A percentile compares a stretch with the other conserved stretches of the same genome.
Evolutionary conservation across 495 filamentous ascomycete genomes (phyloP).

Genomic region (Penicillium atrosanguineum): DNA sequence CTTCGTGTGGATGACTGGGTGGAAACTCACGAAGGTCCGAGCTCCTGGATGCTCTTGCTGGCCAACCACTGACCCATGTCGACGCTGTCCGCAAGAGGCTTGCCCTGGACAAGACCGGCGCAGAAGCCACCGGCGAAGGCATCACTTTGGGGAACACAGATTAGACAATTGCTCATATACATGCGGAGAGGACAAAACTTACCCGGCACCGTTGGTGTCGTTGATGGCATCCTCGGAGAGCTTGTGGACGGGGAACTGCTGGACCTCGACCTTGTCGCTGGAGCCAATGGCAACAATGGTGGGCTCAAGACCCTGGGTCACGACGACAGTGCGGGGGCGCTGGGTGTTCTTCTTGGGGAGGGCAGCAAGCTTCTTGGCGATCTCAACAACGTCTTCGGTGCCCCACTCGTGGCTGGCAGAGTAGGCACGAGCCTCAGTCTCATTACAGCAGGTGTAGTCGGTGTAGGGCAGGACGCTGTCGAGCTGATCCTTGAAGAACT

Average conservation of each 20-base stretch:
- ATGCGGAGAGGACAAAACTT: slow-evolving; percentile 22
- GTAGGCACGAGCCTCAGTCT: slow-evolving; percentile 86
- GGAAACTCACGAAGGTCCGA: slow-evolving; percentile 83
- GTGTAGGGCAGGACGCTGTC: slow-evolving; percentile 83
- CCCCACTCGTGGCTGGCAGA: slow-evolving; percentile 70
- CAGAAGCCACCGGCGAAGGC: slow-evolving; percentile 94
- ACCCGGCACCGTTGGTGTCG: slow-evolving; percentile 95
- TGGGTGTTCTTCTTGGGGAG: slow-evolving; percentile 87
- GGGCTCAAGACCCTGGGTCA: slow-evolving; percentile 90
- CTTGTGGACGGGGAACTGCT: slow-evolving; percentile 74
- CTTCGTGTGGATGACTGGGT: neutral
- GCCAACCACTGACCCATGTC: slow-evolving; percentile 97
- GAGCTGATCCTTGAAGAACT: slow-evolving; percentile 96
- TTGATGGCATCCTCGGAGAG: slow-evolving; percentile 73
- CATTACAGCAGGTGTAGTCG: slow-evolving; percentile 96
- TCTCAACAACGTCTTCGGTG: slow-evolving; percentile 78
- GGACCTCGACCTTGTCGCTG: slow-evolving; percentile 62
- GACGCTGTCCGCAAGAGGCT: slow-evolving; percentile 68
- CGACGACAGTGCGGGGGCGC: slow-evolving; percentile 75
- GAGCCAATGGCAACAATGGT: slow-evolving; percentile 74
- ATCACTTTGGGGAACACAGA: slow-evolving; percentile 54
- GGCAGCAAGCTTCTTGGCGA: slow-evolving; percentile 79
- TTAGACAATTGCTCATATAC: slow-evolving; percentile 9
- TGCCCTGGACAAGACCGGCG: slow-evolving; percentile 82
- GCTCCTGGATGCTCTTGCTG: slow-evolving; percentile 83